Conservation (phyloP, 2,329 filamentous ascomycete genomes). For the Lojkania enalia region DNA sequence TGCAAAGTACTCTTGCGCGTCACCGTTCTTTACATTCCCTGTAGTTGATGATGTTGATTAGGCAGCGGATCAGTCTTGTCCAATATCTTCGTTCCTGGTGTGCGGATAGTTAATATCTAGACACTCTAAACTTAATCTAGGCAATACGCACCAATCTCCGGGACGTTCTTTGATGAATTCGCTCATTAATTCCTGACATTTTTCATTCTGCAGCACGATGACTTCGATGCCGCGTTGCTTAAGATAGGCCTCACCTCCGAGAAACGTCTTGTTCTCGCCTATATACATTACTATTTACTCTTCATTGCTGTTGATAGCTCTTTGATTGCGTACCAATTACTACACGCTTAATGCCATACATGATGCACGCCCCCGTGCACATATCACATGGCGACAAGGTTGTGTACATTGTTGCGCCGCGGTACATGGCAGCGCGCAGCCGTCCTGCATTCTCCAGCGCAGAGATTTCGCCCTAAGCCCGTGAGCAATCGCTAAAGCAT, state of each 20-base stretch:
- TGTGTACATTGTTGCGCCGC: constrained; percentile 79
- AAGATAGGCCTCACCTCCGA: constrained; percentile 73
- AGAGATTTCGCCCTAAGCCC: constrained; percentile 69
- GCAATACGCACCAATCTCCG: constrained; percentile 63
- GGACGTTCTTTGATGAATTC: constrained; percentile 74
- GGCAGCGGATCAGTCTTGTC: too few species aligned
- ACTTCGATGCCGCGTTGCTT: constrained; percentile 70
- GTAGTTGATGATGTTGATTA: too few species aligned
- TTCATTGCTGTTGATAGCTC: background rate
- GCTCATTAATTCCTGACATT: constrained; percentile 70
- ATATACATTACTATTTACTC: background rate
- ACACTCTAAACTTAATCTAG: background rate
- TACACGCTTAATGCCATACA: constrained; percentile 74
- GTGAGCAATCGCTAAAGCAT: constrained; percentile 11
- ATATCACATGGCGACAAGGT: constrained; percentile 80
- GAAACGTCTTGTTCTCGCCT: constrained; percentile 71
- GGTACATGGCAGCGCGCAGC: constrained; percentile 69
- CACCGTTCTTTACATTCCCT: too few species aligned
- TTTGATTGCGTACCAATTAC: constrained; percentile 60
- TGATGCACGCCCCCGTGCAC: constrained; percentile 77
- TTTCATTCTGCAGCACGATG: constrained; percentile 66
- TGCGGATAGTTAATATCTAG: constrained; percentile 3
- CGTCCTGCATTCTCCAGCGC: constrained; percentile 75
- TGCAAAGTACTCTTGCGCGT: too few species aligned
- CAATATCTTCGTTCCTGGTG: constrained; percentile 40